A percentile compares a stretch with the other conserved stretches of the same genome.
Evolutionary conservation across 345 rosid genomes (phyloP).

Genomic region (Ceriops zippeliana): DNA sequence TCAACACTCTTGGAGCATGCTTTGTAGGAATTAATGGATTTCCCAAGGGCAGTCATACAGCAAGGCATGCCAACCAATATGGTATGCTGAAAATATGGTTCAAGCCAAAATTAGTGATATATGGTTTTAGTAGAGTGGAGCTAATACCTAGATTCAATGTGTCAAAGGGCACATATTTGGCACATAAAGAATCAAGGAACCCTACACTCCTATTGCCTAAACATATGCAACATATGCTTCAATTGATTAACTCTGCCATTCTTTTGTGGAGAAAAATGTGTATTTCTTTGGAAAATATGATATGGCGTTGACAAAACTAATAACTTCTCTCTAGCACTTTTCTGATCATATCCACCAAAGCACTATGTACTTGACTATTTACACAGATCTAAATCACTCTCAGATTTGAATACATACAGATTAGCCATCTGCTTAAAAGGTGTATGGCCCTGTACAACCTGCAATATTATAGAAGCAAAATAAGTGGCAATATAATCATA

Average conservation of each 20-base stretch:
- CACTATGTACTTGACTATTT: neutral
- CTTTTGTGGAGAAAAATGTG: no score
- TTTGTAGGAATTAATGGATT: neutral
- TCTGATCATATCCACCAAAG: neutral
- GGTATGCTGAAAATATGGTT: neutral
- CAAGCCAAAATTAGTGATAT: neutral
- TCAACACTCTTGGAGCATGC: neutral
- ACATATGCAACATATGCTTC: neutral
- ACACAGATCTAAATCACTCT: neutral
- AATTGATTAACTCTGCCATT: no score
- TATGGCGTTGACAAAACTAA: no score
- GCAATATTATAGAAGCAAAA: slow-evolving; percentile 16
- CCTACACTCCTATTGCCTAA: neutral
- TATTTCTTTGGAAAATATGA: no score
- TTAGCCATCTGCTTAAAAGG: slow-evolving; percentile 62
- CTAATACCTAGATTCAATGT: neutral
- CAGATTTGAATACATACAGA: slow-evolving; percentile 33
- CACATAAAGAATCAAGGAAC: neutral
- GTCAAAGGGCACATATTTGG: neutral
- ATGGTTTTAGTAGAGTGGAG: neutral
- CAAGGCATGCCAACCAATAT: neutral
- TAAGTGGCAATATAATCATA: neutral
- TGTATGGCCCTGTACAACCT: slow-evolving; percentile 88
- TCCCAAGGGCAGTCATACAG: neutral
- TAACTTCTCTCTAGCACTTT: neutral